phyloP scores from a whole-genome alignment of 371 early-diverging fungal genomes.

The Lichtheimia hyalospora region DNA sequence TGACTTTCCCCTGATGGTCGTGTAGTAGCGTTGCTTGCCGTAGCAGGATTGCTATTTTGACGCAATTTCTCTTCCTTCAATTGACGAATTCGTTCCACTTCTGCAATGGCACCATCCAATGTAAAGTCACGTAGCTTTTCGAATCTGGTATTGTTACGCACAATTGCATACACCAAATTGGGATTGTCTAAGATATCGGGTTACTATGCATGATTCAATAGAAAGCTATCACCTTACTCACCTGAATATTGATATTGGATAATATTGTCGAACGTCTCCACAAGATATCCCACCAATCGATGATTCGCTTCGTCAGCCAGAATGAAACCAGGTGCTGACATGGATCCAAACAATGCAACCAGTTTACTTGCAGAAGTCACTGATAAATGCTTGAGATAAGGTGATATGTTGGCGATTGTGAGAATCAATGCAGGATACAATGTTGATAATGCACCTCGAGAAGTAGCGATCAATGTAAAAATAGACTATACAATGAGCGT shows the following conservation, averaged over 20 bases:
- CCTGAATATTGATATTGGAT: constrained; percentile 77
- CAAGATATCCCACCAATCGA: constrained; percentile 64
- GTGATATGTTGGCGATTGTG: constrained; percentile 80
- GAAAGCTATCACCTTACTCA: constrained; percentile 19
- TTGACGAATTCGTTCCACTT: constrained; percentile 54
- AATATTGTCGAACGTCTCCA: constrained; percentile 79
- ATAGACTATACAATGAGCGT: constrained; percentile 52
- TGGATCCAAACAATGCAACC: constrained; percentile 70
- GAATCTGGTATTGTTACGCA: constrained; percentile 68
- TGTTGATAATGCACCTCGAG: constrained; percentile 62
- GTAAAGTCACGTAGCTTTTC: constrained; percentile 63
- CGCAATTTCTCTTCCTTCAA: constrained; percentile 33
- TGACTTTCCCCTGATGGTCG: neutral
- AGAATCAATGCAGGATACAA: constrained; percentile 78
- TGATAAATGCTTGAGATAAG: constrained; percentile 74
- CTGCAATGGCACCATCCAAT: constrained; percentile 58
- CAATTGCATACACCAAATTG: constrained; percentile 76
- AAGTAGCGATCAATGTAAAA: constrained; percentile 73
- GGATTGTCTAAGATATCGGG: constrained; percentile 56
- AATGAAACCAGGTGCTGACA: constrained; percentile 79
- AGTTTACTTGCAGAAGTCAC: constrained; percentile 73
- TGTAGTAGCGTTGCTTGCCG: constrained; percentile 3
- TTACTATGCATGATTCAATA: neutral
- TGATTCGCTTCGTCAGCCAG: constrained; percentile 79
- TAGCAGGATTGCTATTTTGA: constrained; percentile 5